Conservation (phyloP, 2,329 filamentous ascomycete species). For the Magnaporthales sp. region DNA sequence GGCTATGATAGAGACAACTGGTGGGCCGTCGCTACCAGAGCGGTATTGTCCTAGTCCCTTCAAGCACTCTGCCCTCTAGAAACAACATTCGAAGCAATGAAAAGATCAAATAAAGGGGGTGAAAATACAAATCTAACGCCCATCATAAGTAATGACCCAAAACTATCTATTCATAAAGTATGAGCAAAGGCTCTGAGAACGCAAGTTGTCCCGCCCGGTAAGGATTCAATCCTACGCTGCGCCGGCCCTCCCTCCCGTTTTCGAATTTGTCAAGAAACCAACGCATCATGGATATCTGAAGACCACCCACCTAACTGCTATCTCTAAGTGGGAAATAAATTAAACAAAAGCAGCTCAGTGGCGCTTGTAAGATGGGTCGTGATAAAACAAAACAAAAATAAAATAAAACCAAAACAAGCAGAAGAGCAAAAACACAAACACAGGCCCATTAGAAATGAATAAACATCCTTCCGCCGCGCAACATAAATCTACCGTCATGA, state of each 20-base stretch:
- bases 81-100: not conserved
- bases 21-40: slow-evolving; percentile 63
- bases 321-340: not conserved
- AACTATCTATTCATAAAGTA: not conserved
- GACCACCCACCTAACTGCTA: not conserved
- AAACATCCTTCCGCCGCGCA: not conserved
- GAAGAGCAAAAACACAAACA: not conserved
- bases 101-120: not conserved
- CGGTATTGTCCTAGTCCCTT: not conserved
- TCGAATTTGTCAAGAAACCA: no score
- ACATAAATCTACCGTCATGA: not conserved
- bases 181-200: not conserved
- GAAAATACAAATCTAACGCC: not conserved
- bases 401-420: not conserved
- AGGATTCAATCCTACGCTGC: no score
- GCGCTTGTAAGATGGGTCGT: not conserved
- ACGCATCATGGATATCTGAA: not conserved
- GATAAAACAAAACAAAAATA: not conserved
- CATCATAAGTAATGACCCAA: not conserved
- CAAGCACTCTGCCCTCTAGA: not conserved
- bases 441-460: not conserved
- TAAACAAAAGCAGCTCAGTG: not conserved
- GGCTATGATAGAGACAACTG: slow-evolving; percentile 98
- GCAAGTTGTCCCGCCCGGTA: no score
- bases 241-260: no score